These are phyloP conservation scores for Puya raimondii DNA, from an alignment of 176 grass and related monocot genomes.

Conservation along the genomic window DNA sequence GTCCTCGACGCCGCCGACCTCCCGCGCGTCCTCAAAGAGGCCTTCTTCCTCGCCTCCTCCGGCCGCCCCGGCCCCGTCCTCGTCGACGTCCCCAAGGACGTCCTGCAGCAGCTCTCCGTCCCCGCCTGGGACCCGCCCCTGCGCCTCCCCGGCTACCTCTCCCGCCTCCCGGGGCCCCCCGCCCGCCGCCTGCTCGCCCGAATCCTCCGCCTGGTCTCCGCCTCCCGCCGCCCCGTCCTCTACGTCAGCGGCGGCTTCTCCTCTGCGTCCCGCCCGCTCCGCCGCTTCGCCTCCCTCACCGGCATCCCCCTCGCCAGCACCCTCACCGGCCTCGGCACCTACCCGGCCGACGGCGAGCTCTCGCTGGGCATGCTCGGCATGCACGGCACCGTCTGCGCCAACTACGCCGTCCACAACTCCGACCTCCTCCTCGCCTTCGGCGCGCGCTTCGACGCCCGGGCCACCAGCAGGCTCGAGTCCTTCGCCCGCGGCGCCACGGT, in stretches of 20 bases:
- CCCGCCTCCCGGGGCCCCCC: conserved; percentile 70
- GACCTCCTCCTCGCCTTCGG: conserved; percentile 93
- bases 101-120: conserved; percentile 75
- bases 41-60: conserved; percentile 67
- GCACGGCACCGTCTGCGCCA: conserved; percentile 90
- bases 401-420: conserved; percentile 84
- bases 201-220: conserved; percentile 64
- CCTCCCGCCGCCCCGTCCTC: conserved; percentile 50
- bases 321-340: conserved; percentile 90
- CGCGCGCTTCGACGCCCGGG: conserved; percentile 82
- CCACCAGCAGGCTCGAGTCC: conserved; percentile 84
- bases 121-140: conserved; percentile 54
- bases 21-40: conserved; percentile 74
- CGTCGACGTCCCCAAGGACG: conserved; percentile 86
- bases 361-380: conserved; percentile 88
- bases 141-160: conserved; percentile 58
- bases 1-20: conserved; percentile 72
- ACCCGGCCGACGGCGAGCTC: conserved; percentile 49
- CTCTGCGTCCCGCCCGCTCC: conserved; percentile 52
- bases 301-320: conserved; percentile 84
- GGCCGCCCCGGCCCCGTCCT: conserved; percentile 71
- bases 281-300: conserved; percentile 55
- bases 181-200: conserved; percentile 52
- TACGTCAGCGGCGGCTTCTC: conserved; percentile 82
- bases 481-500: conserved; percentile 91